A percentile compares a stretch with the other conserved stretches of the same genome.
phyloP scores from a whole-genome alignment of 345 rosid species.

The Arabidopsis thaliana region TAIR10.1 NC_003070.9:7564001-7564500 shows the following conservation, averaged over 20 bases:
- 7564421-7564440: constrained; percentile 50
- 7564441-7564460: constrained; percentile 47
- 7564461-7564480: constrained; percentile 64
- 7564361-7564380: constrained; percentile 42
- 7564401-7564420: constrained; percentile 62
- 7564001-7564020: constrained; percentile 37
- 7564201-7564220: constrained; percentile 15
- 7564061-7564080: constrained; percentile 31
- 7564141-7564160: constrained; percentile 26
- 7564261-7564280: constrained; percentile 38
- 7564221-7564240: constrained; percentile 44
- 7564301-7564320: constrained; percentile 45
- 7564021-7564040: constrained; percentile 35
- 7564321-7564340: constrained; percentile 39
- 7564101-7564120: constrained; percentile 46
- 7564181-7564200: constrained; percentile 17
- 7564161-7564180: constrained; percentile 20
- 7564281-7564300: constrained; percentile 47
- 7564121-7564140: constrained; percentile 32
- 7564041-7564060: constrained; percentile 18
- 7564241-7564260: constrained; percentile 33
- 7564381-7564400: constrained; percentile 43
- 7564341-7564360: constrained; percentile 43
- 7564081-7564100: constrained; percentile 34
- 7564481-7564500: constrained; percentile 81